Evolutionary conservation across 129 eudicot species (phyloP), one percentile per base, ranked within the genome.

Genomic region (Chrysanthemum makinoi): DNA sequence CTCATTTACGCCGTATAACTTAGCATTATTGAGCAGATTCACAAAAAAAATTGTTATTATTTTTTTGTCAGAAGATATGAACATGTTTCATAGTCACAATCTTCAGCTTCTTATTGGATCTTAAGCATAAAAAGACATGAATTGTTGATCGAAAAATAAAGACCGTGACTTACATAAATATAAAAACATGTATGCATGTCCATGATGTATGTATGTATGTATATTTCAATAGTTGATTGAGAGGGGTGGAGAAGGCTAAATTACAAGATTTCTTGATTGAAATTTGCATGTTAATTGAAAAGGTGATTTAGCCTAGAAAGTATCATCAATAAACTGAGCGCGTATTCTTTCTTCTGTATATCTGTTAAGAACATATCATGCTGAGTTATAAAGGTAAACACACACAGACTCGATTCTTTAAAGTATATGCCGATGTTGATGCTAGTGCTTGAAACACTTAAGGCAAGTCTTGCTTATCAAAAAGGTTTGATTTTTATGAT

Each of bases 261-360:
- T 55, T 55, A 66, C 44, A 75, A 56, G 73, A 57, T 66, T 75
- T 67, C 66, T 47, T 75, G 47, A 67, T 67, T 67, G 53, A 16
- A 75, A 68, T 30, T 30, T 30, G 35, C 35, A 30, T 30, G 50
- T 30, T 58, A 18, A 65, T 59, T 53, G 46, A 39, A 20, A 68
- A 43, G 64, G 70, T 69, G 56, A 35, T 49, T 59, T 76, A 59
- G 49, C 47, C 65, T 12, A 62, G 22, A 62, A 69, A 77, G 30
- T 8, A 35, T n/a, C 2, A 60, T 50, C 58, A 51, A 13, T 6
- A 61, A 50, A 49, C 18, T 35, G 9, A 35, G 13, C 47, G 57
- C 49, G 20, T 14, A 35, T 28, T 59, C 74, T 30, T 59, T 48
- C 16, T 76, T 48, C 55, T 53, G 59, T 39, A 49, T 75, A 15